Percentiles rank a stretch among this genome's conserved stretches.
Conservation (phyloP, 305 asterid species). For the Lippia alba region DNA sequence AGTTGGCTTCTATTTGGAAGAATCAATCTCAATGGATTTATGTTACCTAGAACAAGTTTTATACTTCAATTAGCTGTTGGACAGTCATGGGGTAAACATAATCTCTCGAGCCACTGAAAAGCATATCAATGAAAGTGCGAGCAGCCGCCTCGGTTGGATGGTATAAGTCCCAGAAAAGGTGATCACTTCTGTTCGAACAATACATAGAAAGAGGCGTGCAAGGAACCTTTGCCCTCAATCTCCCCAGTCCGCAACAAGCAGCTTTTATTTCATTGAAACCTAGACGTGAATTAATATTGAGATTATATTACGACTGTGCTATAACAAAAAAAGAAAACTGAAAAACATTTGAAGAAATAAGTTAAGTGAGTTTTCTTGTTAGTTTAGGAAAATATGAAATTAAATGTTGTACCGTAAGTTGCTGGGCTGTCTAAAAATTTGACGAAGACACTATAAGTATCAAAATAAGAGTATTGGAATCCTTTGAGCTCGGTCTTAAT, state of each 20-base stretch:
- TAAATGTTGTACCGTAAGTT: constrained; percentile 40
- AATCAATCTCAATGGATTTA: not conserved
- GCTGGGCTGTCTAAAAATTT: constrained; percentile 45
- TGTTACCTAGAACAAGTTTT: not conserved
- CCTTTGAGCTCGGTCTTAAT: constrained; percentile 52
- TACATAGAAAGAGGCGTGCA: constrained; percentile 65
- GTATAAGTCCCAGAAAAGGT: constrained; percentile 77
- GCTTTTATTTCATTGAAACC: constrained; percentile 64
- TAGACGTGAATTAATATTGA: constrained; percentile 25
- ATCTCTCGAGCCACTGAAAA: constrained; percentile 44
- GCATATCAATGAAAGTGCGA: constrained; percentile 41
- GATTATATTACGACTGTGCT: not conserved
- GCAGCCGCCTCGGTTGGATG: constrained; percentile 72
- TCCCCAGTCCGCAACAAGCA: constrained; percentile 84
- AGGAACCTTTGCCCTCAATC: constrained; percentile 57
- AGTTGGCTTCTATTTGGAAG: constrained; percentile 4
- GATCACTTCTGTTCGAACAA: constrained; percentile 60
- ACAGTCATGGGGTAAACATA: constrained; percentile 53
- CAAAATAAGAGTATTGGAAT: constrained; percentile 59
- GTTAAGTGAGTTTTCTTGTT: no score
- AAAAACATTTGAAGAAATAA: no score
- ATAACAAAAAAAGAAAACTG: no score
- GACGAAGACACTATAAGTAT: constrained; percentile 45
- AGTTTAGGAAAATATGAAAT: no score
- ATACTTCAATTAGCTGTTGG: constrained; percentile 51